Base-by-base conservation (phyloP, 2,329 filamentous ascomycete species). In the Pseudogymnoascus sp. region DNA sequence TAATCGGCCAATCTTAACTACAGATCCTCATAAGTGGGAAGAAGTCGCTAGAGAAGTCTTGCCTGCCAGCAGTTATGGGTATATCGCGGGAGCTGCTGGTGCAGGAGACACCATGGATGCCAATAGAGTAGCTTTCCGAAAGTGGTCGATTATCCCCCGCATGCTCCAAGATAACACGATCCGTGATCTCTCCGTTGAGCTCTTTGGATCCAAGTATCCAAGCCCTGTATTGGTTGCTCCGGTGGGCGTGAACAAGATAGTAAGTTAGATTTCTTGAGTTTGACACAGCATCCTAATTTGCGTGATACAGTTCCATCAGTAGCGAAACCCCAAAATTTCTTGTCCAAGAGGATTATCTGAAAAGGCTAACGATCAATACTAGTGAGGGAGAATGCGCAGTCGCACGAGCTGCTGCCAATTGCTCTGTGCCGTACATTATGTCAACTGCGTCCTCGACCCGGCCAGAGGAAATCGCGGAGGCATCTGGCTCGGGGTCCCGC, bases 191-290 rank as follows among this genome's bases (percentile, higher is more conserved):
- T 73, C 74, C 1, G 83, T 83, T 11, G 75, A 74, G 3, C 83
- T 89, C 65, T 88, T 87, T 71, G 82, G 84, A 12, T 82, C 87
- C 71, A 77, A 78, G 59, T 80, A 84, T 12, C 76, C 79, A 2
- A 84, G 84, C 0, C 85, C 85, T 0, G 82, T 88, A 60, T 84
- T 83, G n/a, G 85, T 88, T 68, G 82, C 85, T 0, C 84, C 85
- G 0, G 81, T 88, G 28, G 85, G 85, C 4, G 87, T 88, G 67
- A 87, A 88, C 75, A 82, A 82, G 43, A 50, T 50, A 8, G 43
- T 28, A 50, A 50, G 43, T 28, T 2, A 2, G 24, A 7, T 24
- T 28, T 16, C 14, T 50, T 10, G 24, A 50, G 24, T 6, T 28
- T 28, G 24, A 28, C 8, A 28, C 22, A 28, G 43, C 14, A 50